Percentiles rank a stretch among this genome's conserved stretches.
These are phyloP conservation scores for Porogramme epimiltina DNA, from an alignment of 1,284 basidiomycete species.

Conservation along the genomic window DNA sequence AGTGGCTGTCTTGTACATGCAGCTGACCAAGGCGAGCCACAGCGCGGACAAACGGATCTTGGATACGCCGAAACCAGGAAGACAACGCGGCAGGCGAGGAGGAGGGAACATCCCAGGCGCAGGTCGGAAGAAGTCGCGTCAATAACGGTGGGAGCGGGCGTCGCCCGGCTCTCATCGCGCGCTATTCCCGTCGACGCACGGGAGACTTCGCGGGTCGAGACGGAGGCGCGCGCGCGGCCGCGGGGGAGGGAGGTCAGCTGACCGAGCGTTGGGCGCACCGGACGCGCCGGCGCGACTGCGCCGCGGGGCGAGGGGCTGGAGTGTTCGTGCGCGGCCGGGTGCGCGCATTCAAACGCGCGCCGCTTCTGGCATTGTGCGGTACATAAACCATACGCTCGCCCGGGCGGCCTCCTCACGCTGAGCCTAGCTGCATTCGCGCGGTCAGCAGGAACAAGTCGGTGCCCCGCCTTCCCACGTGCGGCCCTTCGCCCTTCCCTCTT, in stretches of 20 bases:
- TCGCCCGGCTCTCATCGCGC: neutral
- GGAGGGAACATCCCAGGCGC: neutral
- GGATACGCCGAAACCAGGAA: too few species aligned
- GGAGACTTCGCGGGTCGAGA: slow-evolving; percentile 10
- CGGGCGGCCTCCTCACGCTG: slow-evolving; percentile 6
- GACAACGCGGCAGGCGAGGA: neutral
- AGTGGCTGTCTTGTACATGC: slow-evolving; percentile 4
- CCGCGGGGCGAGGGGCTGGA: neutral
- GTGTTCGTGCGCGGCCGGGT: slow-evolving; percentile 14
- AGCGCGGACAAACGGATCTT: neutral
- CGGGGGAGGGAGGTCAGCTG: neutral
- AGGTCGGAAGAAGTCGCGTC: slow-evolving; percentile 19
- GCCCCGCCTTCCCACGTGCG: slow-evolving; percentile 18
- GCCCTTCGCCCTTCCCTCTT: neutral
- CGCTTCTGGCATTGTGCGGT: slow-evolving; percentile 4
- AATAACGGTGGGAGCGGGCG: slow-evolving; percentile 6
- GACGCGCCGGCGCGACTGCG: neutral
- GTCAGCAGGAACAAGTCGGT: slow-evolving; percentile 23
- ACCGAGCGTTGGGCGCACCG: neutral
- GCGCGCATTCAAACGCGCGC: too few species aligned
- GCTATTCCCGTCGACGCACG: slow-evolving; percentile 13
- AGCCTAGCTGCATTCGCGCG: slow-evolving; percentile 15
- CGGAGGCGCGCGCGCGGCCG: slow-evolving; percentile 7
- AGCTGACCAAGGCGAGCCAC: slow-evolving; percentile 1
- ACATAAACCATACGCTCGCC: slow-evolving; percentile 3